A percentile compares a stretch with the other conserved stretches of the same genome.
Evolutionary conservation across 371 early-diverging fungal genomes (phyloP).

Genomic region (Mortierella sp.): DNA sequence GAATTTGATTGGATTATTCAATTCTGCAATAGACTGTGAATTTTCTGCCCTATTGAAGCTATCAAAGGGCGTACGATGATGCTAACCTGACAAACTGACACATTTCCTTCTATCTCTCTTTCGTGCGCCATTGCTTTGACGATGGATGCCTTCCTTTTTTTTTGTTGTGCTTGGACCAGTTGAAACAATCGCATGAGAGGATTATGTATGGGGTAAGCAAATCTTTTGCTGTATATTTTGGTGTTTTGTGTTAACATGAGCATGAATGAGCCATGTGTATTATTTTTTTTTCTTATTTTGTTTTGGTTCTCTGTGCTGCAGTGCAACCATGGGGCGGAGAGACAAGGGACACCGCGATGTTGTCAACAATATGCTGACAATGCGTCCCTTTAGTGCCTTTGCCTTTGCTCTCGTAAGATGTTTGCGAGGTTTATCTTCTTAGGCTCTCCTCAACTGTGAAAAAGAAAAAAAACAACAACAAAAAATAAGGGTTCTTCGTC

Average conservation of each 20-base stretch:
- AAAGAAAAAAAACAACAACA: neutral
- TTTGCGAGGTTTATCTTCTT: neutral
- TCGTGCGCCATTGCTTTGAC: no score
- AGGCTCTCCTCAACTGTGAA: neutral
- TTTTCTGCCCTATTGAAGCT: no score
- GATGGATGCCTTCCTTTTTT: neutral
- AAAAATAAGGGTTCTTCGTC: neutral
- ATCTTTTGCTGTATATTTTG: neutral
- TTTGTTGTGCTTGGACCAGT: constrained; percentile 13
- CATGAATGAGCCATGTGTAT: constrained; percentile 7
- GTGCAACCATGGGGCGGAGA: constrained; percentile 4
- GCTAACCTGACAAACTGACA: no score
- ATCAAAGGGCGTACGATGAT: no score
- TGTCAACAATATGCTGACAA: neutral
- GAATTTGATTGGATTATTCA: no score
- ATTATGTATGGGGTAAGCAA: constrained; percentile 15
- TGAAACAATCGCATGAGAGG: constrained; percentile 3
- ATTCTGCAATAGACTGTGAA: no score
- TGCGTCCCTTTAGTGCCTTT: no score
- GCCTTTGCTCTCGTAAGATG: neutral
- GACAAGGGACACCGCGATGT: neutral
- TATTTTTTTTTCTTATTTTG: neutral
- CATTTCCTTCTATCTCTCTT: no score
- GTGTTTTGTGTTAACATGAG: neutral
- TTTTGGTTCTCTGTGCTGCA: neutral